Evolutionary conservation across 495 filamentous ascomycete genomes (phyloP).

Genomic region (Penicillium crystallinum): DNA sequence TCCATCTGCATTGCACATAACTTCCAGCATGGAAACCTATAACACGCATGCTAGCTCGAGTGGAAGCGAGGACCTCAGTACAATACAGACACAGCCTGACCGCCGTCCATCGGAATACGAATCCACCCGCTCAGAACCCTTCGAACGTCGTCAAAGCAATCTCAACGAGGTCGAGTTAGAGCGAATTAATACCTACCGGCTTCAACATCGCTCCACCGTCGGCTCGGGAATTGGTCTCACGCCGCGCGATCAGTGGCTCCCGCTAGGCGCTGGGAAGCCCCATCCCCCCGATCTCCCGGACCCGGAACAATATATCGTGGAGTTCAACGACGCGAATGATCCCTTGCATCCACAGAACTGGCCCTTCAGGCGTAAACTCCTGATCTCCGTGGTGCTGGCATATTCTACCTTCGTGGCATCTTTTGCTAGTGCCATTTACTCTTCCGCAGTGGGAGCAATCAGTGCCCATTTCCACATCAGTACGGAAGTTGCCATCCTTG

Average conservation of each 20-base stretch:
- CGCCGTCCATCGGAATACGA: not conserved
- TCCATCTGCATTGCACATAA: not conserved
- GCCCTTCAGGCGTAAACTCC: constrained; percentile 24
- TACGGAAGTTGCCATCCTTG: constrained; percentile 48
- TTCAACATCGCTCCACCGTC: constrained; percentile 32
- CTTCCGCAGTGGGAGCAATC: constrained; percentile 38
- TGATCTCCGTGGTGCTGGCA: constrained; percentile 32
- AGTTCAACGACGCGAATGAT: constrained; percentile 49
- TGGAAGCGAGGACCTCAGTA: constrained; percentile 9
- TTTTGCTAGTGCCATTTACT: constrained; percentile 52
- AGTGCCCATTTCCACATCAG: constrained; percentile 42
- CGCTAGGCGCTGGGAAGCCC: constrained; percentile 37
- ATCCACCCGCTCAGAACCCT: not conserved
- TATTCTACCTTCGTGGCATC: constrained; percentile 48
- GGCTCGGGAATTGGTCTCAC: constrained; percentile 20
- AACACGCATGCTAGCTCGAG: not conserved
- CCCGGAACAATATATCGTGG: constrained; percentile 47
- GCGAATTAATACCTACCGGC: constrained; percentile 30
- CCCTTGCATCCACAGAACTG: constrained; percentile 52
- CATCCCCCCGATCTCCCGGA: constrained; percentile 44
- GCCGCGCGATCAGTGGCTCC: constrained; percentile 26
- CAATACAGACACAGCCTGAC: not conserved
- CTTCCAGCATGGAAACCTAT: constrained; percentile 5
- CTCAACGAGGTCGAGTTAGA: constrained; percentile 26
- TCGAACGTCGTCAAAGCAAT: constrained; percentile 23